Percentiles rank a stretch among this genome's conserved stretches.
Conservation (phyloP, 2,329 filamentous ascomycete species). For the Ascochyta fabae region DNA sequence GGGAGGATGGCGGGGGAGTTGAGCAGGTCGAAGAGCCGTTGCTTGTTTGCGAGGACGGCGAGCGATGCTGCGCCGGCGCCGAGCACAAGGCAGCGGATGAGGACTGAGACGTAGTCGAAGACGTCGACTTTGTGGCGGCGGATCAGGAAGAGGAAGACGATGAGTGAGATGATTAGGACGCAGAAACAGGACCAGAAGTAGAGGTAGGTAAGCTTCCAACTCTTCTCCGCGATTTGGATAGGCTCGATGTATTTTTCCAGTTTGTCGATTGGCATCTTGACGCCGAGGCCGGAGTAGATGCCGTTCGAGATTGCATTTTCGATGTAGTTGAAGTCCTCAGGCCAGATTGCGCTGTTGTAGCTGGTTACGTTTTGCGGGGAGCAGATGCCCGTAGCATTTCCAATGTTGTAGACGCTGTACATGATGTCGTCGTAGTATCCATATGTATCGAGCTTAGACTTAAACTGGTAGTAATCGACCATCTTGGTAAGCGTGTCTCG, state of each 20-base stretch:
- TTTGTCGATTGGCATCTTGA: constrained; percentile 42
- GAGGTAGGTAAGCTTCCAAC: constrained; percentile 44
- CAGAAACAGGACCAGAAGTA: constrained; percentile 50
- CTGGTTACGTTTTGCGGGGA: constrained; percentile 24
- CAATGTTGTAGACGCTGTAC: constrained; percentile 27
- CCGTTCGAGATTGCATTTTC: constrained; percentile 35
- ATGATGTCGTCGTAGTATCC: constrained; percentile 20
- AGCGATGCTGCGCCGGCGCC: constrained; percentile 39
- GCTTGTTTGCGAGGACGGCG: constrained; percentile 34
- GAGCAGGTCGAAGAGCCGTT: constrained; percentile 35
- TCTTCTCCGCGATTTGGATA: constrained; percentile 34
- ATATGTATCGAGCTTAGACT: constrained; percentile 38
- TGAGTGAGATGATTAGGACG: constrained; percentile 45
- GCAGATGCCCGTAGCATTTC: constrained; percentile 45
- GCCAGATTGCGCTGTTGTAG: constrained; percentile 23
- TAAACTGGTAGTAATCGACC: constrained; percentile 41
- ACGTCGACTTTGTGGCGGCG: constrained; percentile 48
- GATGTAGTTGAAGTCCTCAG: constrained; percentile 30
- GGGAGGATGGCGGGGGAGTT: constrained; percentile 45
- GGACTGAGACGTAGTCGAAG: constrained; percentile 50
- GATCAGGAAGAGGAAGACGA: constrained; percentile 50
- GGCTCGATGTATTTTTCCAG: constrained; percentile 31
- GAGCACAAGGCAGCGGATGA: constrained; percentile 36
- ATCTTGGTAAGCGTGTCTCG: constrained; percentile 34
- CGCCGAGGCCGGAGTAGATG: constrained; percentile 42